Evolutionary conservation across 192 early-diverging fungal species (phyloP).

Genomic region (Gamsiella multidivaricata): DNA sequence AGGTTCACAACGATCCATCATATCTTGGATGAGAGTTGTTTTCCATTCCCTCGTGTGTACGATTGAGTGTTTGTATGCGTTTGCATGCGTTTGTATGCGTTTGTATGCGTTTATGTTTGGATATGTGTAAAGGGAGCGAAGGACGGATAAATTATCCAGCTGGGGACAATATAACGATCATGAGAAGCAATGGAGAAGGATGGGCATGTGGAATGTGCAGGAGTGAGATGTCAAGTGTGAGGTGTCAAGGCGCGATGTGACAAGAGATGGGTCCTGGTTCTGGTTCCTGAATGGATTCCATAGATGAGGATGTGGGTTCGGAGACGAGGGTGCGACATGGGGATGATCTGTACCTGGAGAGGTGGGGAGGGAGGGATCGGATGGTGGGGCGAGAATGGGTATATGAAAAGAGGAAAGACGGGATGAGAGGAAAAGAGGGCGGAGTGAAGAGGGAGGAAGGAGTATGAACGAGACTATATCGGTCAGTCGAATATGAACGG

Average conservation of each 20-base stretch:
- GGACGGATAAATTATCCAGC: not conserved
- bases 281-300: too few relatives aligned
- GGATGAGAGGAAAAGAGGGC: not conserved
- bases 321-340: not conserved
- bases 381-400: not conserved
- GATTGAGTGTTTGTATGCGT: not conserved
- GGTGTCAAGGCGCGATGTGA: too few relatives aligned
- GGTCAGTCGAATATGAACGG: not conserved
- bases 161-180: too few relatives aligned
- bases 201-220: not conserved
- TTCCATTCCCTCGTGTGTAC: not conserved
- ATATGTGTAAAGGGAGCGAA: not conserved
- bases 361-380: not conserved
- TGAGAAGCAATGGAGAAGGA: too few relatives aligned
- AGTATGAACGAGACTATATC: too few relatives aligned
- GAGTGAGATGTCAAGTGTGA: not conserved
- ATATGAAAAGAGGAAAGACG: not conserved
- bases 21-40: not conserved
- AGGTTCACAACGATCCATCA: too few relatives aligned
- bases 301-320: too few relatives aligned
- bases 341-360: conserved; percentile 2
- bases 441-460: not conserved
- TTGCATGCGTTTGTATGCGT: not conserved
- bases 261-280: too few relatives aligned
- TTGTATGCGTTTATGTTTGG: not conserved